A percentile compares a stretch with the other conserved stretches of the same genome.
phyloP scores from a whole-genome alignment of 2,329 filamentous ascomycete genomes.

The Epichloe baconii region DNA sequence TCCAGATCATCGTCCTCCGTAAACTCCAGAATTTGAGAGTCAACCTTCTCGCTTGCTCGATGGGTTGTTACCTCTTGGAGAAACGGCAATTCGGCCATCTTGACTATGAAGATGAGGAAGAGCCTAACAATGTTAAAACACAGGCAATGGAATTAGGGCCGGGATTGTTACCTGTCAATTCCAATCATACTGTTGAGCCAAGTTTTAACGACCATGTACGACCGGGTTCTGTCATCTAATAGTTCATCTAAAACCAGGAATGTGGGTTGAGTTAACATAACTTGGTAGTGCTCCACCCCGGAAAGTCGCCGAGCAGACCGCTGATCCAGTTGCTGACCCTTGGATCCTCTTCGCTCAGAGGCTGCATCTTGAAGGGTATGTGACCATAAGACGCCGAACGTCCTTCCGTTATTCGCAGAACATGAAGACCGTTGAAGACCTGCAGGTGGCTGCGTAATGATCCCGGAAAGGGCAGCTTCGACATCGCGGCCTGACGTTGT shows the following conservation, averaged over 20 bases:
- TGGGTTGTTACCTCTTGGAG: slow-evolving; percentile 17
- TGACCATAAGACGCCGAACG: slow-evolving; percentile 70
- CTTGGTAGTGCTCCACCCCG: slow-evolving; percentile 50
- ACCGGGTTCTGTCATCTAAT: slow-evolving; percentile 56
- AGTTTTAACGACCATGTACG: slow-evolving; percentile 62
- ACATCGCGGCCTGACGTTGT: slow-evolving; percentile 57
- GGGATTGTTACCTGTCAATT: slow-evolving; percentile 42
- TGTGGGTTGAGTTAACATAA: slow-evolving; percentile 68
- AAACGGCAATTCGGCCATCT: slow-evolving; percentile 43
- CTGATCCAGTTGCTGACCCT: slow-evolving; percentile 24
- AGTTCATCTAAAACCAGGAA: slow-evolving; percentile 73
- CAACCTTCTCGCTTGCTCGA: slow-evolving; percentile 7
- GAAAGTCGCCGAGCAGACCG: slow-evolving; percentile 29
- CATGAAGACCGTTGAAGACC: not conserved
- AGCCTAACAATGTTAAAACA: slow-evolving; percentile 28
- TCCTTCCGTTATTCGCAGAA: slow-evolving; percentile 47
- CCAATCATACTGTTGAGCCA: slow-evolving; percentile 63
- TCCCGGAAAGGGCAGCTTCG: slow-evolving; percentile 60
- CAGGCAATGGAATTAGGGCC: not conserved
- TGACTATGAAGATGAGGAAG: slow-evolving; percentile 46
- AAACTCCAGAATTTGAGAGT: slow-evolving; percentile 15
- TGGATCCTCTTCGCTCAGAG: slow-evolving; percentile 37
- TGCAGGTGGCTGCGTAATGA: slow-evolving; percentile 35
- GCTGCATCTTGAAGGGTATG: slow-evolving; percentile 55
- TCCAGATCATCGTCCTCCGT: slow-evolving; percentile 55